Conservation (phyloP, 495 filamentous ascomycete genomes). For the Articulospora tetracladia region DNA sequence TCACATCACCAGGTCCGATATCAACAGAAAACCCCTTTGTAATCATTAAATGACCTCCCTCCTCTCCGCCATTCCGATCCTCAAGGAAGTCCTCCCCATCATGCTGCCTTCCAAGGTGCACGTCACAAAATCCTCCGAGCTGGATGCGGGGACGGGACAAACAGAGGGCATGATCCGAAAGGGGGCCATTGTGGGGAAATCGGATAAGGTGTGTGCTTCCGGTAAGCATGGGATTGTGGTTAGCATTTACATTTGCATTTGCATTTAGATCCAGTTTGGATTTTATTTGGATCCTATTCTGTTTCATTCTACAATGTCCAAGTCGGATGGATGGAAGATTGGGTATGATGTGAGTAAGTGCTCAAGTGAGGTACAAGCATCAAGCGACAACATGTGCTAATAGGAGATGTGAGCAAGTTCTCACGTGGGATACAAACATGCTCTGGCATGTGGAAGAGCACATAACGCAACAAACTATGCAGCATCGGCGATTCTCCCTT, state of each 20-base stretch:
- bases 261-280: background rate
- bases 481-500: too few relatives aligned
- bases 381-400: too few relatives aligned
- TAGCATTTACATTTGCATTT: background rate
- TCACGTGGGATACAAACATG: too few relatives aligned
- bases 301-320: background rate
- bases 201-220: slow-evolving; percentile 53
- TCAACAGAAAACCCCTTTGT: too few relatives aligned
- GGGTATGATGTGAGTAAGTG: too few relatives aligned
- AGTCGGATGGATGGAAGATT: background rate
- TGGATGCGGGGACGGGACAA: slow-evolving; percentile 36
- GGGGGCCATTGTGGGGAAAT: slow-evolving; percentile 54
- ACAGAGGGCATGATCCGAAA: slow-evolving; percentile 49
- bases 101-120: slow-evolving; percentile 41
- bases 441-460: too few relatives aligned
- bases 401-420: too few relatives aligned
- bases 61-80: slow-evolving; percentile 27
- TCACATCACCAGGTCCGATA: too few relatives aligned
- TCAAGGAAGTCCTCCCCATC: slow-evolving; percentile 47
- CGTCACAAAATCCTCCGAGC: slow-evolving; percentile 38
- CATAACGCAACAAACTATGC: too few relatives aligned
- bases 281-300: background rate
- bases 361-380: too few relatives aligned
- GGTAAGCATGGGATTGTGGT: slow-evolving; percentile 31
- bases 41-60: background rate